Evolutionary conservation across 2,329 filamentous ascomycete species (phyloP).

Genomic region (Alternaria arborescens): DNA sequence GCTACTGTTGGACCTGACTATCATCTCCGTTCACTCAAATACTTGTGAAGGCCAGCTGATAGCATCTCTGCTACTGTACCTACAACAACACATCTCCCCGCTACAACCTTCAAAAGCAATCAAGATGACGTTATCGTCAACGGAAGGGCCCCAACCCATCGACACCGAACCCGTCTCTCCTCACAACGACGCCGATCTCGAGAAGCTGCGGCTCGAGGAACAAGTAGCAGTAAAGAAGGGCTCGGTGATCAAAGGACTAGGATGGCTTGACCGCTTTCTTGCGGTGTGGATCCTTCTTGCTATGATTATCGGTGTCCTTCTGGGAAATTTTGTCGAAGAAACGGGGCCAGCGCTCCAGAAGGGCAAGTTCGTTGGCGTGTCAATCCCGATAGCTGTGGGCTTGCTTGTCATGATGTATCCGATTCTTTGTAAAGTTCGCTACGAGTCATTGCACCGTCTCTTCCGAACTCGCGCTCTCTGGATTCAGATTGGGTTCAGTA

Average conservation of each 20-base stretch:
- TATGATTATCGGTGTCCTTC: conserved; percentile 61
- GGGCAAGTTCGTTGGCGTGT: conserved; percentile 74
- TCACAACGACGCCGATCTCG: not conserved
- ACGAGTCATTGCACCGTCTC: conserved; percentile 72
- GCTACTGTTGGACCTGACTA: not conserved
- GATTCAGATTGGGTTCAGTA: conserved; percentile 76
- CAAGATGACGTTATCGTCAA: conserved; percentile 7
- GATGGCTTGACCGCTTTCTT: conserved; percentile 20
- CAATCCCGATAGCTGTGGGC: conserved; percentile 72
- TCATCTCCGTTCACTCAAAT: not conserved
- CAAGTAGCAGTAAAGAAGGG: not conserved
- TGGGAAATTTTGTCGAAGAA: conserved; percentile 75
- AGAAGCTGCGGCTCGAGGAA: conserved; percentile 8
- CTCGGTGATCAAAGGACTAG: conserved; percentile 46
- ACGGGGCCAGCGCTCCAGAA: conserved; percentile 68
- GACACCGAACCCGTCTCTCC: not conserved
- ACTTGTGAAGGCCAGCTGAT: not conserved
- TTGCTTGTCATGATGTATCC: conserved; percentile 91
- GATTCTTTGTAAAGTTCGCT: conserved; percentile 82
- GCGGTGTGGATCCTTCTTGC: conserved; percentile 73
- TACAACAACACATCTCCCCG: conserved; percentile 1
- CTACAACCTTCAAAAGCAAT: not conserved
- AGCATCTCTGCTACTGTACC: not conserved
- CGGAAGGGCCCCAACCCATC: conserved; percentile 3
- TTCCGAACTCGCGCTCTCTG: conserved; percentile 69